phyloP scores from a whole-genome alignment of 306 rosid species.

The Elaeagnus macrophylla region DNA sequence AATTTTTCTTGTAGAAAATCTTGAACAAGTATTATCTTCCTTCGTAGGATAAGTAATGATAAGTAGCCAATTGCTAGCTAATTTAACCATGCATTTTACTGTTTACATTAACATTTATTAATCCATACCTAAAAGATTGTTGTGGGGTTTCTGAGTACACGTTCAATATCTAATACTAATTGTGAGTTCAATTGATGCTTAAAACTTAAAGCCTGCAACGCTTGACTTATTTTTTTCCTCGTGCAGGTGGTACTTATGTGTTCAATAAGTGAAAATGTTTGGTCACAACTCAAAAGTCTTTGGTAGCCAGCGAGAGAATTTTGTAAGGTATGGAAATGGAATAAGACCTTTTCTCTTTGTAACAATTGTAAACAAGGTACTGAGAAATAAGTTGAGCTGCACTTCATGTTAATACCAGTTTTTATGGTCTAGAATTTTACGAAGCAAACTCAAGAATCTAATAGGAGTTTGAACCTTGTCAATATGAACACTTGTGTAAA shows the following conservation, averaged over 20 bases:
- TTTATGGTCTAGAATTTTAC: not conserved
- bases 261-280: slow-evolving; percentile 45
- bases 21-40: too few relatives aligned
- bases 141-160: too few relatives aligned
- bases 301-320: slow-evolving; percentile 74
- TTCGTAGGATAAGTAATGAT: too few relatives aligned
- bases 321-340: slow-evolving; percentile 47
- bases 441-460: not conserved
- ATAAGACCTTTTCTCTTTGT: slow-evolving; percentile 13
- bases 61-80: too few relatives aligned
- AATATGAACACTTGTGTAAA: not conserved
- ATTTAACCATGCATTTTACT: too few relatives aligned
- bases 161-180: not conserved
- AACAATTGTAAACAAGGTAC: slow-evolving; percentile 14
- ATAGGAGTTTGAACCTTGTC: not conserved
- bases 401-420: slow-evolving; percentile 8
- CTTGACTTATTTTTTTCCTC: not conserved
- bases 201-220: slow-evolving; percentile 1
- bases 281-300: slow-evolving; percentile 55
- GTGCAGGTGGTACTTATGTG: slow-evolving; percentile 36
- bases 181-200: not conserved
- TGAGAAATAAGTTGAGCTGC: slow-evolving; percentile 23
- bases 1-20: too few relatives aligned
- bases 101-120: too few relatives aligned
- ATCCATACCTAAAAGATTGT: too few relatives aligned